A percentile compares a stretch with the other conserved stretches of the same genome.
These are phyloP conservation scores for Biscogniauxia mediterranea DNA, from an alignment of 2,329 filamentous ascomycete genomes.

Conservation along the genomic window DNA sequence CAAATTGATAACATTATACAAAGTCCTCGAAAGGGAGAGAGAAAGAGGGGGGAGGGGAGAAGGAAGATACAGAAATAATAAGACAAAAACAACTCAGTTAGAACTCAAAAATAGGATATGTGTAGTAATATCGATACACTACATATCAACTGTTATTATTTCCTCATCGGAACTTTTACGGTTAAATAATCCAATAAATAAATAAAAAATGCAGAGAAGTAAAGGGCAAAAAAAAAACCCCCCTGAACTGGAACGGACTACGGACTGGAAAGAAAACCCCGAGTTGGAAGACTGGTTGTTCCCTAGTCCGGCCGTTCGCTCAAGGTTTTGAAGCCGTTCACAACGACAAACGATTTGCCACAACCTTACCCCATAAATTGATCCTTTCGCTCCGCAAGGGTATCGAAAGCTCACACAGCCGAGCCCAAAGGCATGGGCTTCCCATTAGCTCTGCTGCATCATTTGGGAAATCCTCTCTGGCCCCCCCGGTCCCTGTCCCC, in stretches of 20 bases:
- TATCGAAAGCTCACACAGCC: no score
- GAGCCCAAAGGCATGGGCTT: no score
- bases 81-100: no score
- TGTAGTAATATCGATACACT: neutral
- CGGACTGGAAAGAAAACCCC: neutral
- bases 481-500: no score
- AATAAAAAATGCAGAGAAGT: neutral
- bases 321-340: neutral
- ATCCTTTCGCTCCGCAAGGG: no score
- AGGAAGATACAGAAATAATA: no score
- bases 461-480: no score
- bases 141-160: neutral
- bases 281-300: neutral
- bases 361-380: no score
- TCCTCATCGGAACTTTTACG: neutral
- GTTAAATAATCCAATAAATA: neutral
- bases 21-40: neutral
- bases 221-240: neutral
- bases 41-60: neutral
- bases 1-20: neutral
- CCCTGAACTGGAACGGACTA: no score
- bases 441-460: no score
- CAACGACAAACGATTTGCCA: neutral
- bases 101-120: neutral
- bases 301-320: neutral